Percentiles rank a stretch among this genome's conserved stretches.
These are phyloP conservation scores for Glycyrrhiza uralensis DNA, from an alignment of 306 rosid species.

Conservation along the genomic window DNA sequence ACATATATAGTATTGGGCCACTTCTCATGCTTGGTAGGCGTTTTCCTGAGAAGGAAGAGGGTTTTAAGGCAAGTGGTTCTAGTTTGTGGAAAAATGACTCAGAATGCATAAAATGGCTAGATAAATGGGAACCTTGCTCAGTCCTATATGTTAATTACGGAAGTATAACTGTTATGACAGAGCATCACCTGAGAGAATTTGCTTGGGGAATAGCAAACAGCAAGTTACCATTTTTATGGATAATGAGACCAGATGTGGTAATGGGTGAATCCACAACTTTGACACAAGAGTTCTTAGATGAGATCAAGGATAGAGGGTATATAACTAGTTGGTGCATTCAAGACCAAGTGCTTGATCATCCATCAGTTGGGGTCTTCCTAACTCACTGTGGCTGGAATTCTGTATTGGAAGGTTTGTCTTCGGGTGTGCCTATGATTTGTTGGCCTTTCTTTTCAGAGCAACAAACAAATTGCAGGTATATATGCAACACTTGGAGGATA, in stretches of 20 bases:
- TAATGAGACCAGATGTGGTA: constrained; percentile 2
- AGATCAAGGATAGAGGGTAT: constrained; percentile 15
- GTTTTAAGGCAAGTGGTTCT: constrained; percentile 5
- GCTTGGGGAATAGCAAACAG: constrained; percentile 17
- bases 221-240: constrained; percentile 19
- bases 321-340: constrained; percentile 24
- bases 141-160: constrained; percentile 25
- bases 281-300: constrained; percentile 22
- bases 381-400: constrained; percentile 26
- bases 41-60: not conserved
- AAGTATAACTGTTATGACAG: constrained; percentile 7
- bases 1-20: constrained; percentile 13
- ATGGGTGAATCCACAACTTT: not conserved
- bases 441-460: constrained; percentile 34
- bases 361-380: not conserved
- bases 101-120: constrained; percentile 11
- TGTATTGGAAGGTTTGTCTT: not conserved
- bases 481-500: not conserved
- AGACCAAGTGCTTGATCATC: constrained; percentile 24
- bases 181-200: constrained; percentile 5
- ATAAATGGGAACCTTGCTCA: not conserved
- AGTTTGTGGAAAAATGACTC: constrained; percentile 15
- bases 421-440: constrained; percentile 5
- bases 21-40: not conserved
- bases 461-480: constrained; percentile 29